These are phyloP conservation scores for Didymosphaeria variabile DNA, from an alignment of 2,329 filamentous ascomycete genomes.

Conservation along the genomic window DNA sequence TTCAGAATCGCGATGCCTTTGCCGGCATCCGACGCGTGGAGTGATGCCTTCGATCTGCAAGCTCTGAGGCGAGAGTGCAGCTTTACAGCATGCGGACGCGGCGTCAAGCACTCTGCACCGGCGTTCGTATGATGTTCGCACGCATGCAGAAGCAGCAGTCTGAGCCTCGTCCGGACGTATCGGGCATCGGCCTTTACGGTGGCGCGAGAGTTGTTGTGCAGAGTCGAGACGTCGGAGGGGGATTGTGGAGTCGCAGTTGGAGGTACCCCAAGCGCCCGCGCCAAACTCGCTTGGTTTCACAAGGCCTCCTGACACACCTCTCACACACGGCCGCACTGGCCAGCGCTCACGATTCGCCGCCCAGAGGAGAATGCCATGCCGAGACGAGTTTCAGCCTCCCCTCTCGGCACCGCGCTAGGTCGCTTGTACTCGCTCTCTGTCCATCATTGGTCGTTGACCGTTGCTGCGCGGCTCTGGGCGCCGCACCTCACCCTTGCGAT, in stretches of 20 bases:
- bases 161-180: not conserved
- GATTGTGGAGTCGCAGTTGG: slow-evolving; percentile 11
- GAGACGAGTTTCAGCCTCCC: slow-evolving; percentile 40
- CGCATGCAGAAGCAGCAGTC: slow-evolving; percentile 4
- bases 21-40: slow-evolving; percentile 5
- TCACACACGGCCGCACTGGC: slow-evolving; percentile 35
- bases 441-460: slow-evolving; percentile 35
- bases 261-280: slow-evolving; percentile 28
- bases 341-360: slow-evolving; percentile 27
- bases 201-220: slow-evolving; percentile 17
- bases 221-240: slow-evolving; percentile 11
- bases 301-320: slow-evolving; percentile 33
- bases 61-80: too few species aligned
- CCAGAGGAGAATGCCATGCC: slow-evolving; percentile 35
- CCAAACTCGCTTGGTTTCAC: slow-evolving; percentile 37
- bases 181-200: slow-evolving; percentile 2
- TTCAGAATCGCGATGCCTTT: not conserved
- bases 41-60: not conserved
- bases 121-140: not conserved
- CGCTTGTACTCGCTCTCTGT: slow-evolving; percentile 23
- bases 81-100: too few species aligned
- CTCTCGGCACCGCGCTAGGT: slow-evolving; percentile 24
- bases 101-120: too few species aligned
- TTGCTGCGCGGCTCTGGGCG: slow-evolving; percentile 28
- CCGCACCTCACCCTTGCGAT: slow-evolving; percentile 40